Percentiles rank a stretch among this genome's conserved stretches.
Conservation (phyloP, 1,284 basidiomycete species). For the Rhizoctonia solani region DNA sequence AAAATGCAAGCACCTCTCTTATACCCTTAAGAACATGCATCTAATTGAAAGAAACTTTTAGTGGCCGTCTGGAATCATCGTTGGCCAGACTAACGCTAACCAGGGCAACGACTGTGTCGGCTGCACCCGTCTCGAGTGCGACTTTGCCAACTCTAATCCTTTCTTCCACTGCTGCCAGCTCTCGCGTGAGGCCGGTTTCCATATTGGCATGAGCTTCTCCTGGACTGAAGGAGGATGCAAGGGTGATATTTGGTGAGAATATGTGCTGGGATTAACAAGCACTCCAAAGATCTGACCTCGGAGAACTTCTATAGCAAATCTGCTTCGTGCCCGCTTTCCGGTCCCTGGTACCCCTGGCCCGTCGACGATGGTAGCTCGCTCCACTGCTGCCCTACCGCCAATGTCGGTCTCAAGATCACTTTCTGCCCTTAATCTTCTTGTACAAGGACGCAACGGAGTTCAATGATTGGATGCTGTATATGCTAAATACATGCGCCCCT, state of each 20-base stretch:
- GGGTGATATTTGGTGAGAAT: constrained; percentile 19
- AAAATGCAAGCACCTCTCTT: constrained; percentile 15
- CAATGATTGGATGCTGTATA: not conserved
- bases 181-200: constrained; percentile 24
- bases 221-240: constrained; percentile 31
- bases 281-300: too few species aligned
- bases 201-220: constrained; percentile 28
- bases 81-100: constrained; percentile 29
- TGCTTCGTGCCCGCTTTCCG: not conserved
- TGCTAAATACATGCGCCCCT: not conserved
- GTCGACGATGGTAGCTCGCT: not conserved
- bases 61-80: constrained; percentile 24
- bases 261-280: too few species aligned
- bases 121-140: constrained; percentile 30
- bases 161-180: constrained; percentile 26
- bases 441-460: not conserved
- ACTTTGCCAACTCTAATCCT: constrained; percentile 27
- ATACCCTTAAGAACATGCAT: not conserved
- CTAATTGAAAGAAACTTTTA: not conserved
- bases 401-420: not conserved
- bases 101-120: constrained; percentile 10
- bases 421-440: not conserved
- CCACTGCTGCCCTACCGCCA: not conserved
- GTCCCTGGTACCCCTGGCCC: not conserved
- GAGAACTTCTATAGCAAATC: too few species aligned